Conservation (phyloP, 306 rosid species). For the Macrotyloma uniflorum region DNA sequence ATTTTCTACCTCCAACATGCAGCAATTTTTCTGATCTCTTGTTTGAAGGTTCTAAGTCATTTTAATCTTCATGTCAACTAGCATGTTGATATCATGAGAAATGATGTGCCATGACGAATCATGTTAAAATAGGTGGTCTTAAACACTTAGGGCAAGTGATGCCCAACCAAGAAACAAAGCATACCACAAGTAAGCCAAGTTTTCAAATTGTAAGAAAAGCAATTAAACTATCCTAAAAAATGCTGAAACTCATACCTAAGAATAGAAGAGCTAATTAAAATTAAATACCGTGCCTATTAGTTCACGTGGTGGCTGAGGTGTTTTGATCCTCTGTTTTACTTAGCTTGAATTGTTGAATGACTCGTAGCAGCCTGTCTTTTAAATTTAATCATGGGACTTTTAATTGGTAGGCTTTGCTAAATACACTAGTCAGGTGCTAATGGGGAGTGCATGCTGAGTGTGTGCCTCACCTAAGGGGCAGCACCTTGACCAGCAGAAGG, state of each 20-base stretch:
- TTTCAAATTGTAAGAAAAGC: background rate
- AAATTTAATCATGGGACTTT: background rate
- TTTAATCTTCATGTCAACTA: background rate
- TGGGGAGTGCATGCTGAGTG: background rate
- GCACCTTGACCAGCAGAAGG: background rate
- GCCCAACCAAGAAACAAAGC: background rate
- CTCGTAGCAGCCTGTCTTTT: background rate
- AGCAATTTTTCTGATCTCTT: background rate
- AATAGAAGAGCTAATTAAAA: background rate
- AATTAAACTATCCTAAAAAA: background rate
- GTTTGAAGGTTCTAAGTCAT: background rate
- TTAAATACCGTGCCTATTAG: background rate
- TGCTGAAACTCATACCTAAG: background rate
- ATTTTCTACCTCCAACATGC: background rate
- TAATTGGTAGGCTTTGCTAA: background rate
- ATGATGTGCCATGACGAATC: background rate
- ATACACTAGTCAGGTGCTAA: background rate
- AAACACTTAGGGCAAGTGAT: background rate
- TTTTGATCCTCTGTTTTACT: background rate
- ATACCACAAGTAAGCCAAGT: background rate
- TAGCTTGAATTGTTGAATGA: background rate
- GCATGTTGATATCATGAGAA: background rate
- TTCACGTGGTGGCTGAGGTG: background rate
- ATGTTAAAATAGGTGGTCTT: background rate
- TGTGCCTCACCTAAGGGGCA: constrained; percentile 3